Evolutionary conservation across 2,329 filamentous ascomycete genomes (phyloP).

Genomic region (Calcarisporium arbuscula): DNA sequence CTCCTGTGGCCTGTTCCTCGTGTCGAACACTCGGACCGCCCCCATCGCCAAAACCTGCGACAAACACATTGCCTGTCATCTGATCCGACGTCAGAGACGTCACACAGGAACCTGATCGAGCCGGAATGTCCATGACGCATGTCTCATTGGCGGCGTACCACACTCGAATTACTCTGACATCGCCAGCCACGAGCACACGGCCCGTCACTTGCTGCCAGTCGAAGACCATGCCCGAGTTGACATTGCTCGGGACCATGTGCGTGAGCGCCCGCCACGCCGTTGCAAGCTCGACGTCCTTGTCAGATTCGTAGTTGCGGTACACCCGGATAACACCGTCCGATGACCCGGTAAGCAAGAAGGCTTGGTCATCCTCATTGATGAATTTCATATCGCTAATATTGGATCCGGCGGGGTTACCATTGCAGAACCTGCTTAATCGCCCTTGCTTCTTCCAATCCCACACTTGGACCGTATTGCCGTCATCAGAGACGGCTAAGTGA

Average conservation of each 20-base stretch:
- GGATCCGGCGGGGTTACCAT: conserved; percentile 85
- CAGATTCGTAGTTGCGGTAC: conserved; percentile 83
- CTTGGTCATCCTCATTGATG: conserved; percentile 97
- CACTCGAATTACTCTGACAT: conserved; percentile 89
- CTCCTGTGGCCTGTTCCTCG: conserved; percentile 73
- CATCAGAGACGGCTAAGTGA: conserved; percentile 88
- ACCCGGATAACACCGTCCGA: conserved; percentile 92
- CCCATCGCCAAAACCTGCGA: conserved; percentile 96
- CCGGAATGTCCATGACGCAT: conserved; percentile 88
- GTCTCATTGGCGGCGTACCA: conserved; percentile 95
- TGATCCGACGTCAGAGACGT: conserved; percentile 95
- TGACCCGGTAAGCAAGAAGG: conserved; percentile 87
- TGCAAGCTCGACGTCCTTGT: conserved; percentile 72
- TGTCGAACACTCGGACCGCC: conserved; percentile 89
- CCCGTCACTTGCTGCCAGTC: conserved; percentile 99
- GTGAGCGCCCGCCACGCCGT: conserved; percentile 88
- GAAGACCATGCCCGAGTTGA: conserved; percentile 92
- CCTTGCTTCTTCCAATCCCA: conserved; percentile 87
- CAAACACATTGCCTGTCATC: conserved; percentile 93
- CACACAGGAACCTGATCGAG: conserved; percentile 89
- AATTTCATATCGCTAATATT: conserved; percentile 93
- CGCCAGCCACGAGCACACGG: conserved; percentile 88
- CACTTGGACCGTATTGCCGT: conserved; percentile 80
- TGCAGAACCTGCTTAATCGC: conserved; percentile 79
- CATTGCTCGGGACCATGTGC: conserved; percentile 88